phyloP scores from a whole-genome alignment of 2,329 filamentous ascomycete genomes.

The Alternaria novae-zelandiae region DNA sequence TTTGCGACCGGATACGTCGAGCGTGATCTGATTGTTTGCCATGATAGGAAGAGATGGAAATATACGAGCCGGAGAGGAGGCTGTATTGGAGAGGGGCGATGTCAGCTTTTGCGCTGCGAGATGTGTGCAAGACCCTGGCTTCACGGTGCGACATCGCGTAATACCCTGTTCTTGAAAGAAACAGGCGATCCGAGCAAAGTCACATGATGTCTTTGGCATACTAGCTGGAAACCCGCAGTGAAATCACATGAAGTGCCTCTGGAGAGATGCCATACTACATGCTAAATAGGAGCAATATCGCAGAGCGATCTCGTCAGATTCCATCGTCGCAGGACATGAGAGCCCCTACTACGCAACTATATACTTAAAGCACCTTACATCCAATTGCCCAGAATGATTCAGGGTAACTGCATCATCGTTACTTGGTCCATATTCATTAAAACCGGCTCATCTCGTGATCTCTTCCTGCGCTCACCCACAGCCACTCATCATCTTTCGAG shows the following conservation, averaged over 20 bases:
- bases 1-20: not conserved
- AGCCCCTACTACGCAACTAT: not conserved
- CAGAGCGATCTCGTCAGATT: not conserved
- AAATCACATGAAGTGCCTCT: not conserved
- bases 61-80: not conserved
- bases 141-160: not conserved
- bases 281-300: rapidly evolving
- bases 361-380: not conserved
- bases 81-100: not conserved
- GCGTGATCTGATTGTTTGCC: not conserved
- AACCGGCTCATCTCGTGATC: not conserved
- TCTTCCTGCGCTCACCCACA: not conserved
- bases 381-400: not conserved
- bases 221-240: not conserved
- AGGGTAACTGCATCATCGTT: not conserved
- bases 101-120: not conserved
- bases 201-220: not conserved
- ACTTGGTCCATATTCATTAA: not conserved
- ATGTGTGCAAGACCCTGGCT: not conserved
- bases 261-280: not conserved
- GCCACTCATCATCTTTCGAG: not conserved
- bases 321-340: not conserved
- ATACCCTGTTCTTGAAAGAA: not conserved
- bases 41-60: not conserved
- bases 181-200: not conserved